These are phyloP conservation scores for Globisporangium echinulatum DNA, from an alignment of 352 stramenopile genomes.

Conservation along the genomic window DNA sequence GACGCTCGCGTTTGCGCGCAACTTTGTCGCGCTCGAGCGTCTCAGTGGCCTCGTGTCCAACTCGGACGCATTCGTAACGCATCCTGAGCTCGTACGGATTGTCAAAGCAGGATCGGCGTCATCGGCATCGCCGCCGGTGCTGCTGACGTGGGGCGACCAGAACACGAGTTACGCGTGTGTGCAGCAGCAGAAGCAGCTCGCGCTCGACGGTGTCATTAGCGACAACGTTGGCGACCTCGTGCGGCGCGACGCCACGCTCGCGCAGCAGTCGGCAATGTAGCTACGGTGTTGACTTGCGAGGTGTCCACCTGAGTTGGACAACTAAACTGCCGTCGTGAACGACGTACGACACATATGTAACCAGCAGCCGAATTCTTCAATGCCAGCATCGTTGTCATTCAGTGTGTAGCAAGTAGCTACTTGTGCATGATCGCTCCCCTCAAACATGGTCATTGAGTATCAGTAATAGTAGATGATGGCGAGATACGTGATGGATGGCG, in stretches of 20 bases:
- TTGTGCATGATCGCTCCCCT: no score
- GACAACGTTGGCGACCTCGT: constrained; percentile 79
- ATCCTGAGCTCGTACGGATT: constrained; percentile 36
- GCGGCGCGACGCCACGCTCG: constrained; percentile 36
- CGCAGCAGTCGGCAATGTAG: background rate
- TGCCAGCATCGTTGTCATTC: no score
- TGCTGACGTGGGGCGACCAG: constrained; percentile 75
- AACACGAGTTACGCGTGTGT: constrained; percentile 72
- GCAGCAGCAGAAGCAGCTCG: constrained; percentile 61
- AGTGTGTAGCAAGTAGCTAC: no score
- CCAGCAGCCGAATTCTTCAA: no score
- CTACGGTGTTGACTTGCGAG: background rate
- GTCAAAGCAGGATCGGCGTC: constrained; percentile 24
- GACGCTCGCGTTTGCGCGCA: constrained; percentile 57
- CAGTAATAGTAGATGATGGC: no score
- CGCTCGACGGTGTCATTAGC: constrained; percentile 73
- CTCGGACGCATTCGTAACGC: constrained; percentile 57
- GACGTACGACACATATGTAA: background rate
- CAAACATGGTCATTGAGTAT: no score
- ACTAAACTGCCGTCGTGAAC: background rate
- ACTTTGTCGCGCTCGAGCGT: constrained; percentile 56
- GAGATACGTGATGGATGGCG: no score
- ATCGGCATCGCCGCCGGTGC: constrained; percentile 10
- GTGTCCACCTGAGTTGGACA: background rate
- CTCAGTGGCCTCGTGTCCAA: constrained; percentile 71